Conservation (phyloP, 495 filamentous ascomycete species). For the Parachaetomium inaequale region DNA sequence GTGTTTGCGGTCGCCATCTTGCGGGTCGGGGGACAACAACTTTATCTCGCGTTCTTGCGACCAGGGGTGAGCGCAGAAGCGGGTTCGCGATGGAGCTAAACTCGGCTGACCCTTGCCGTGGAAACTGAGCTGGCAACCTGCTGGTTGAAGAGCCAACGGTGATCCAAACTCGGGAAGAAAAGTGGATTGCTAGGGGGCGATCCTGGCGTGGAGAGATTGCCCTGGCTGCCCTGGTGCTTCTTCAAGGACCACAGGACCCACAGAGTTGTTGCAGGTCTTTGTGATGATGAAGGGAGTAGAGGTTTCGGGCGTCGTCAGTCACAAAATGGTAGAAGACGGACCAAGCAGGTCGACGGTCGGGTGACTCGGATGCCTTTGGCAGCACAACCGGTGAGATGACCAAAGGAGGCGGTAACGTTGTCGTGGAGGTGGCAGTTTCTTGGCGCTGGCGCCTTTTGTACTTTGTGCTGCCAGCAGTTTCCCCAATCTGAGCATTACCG, state of each 20-base stretch:
- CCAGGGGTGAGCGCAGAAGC: conserved; percentile 15
- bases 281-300: conserved; percentile 6
- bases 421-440: background rate
- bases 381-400: background rate
- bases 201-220: conserved; percentile 1
- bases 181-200: conserved; percentile 7
- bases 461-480: background rate
- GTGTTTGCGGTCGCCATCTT: conserved; percentile 31
- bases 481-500: conserved; percentile 1
- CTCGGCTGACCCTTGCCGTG: conserved; percentile 1
- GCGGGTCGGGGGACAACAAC: conserved; percentile 23
- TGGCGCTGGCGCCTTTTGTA: background rate
- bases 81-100: conserved; percentile 15
- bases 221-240: background rate
- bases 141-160: background rate
- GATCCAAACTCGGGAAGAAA: background rate
- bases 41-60: conserved; percentile 22
- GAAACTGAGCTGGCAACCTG: background rate
- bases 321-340: background rate
- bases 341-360: background rate
- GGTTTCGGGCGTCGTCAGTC: background rate
- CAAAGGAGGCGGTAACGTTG: background rate
- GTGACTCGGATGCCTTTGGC: background rate
- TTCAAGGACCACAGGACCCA: conserved; percentile 7
- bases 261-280: conserved; percentile 13